Conservation (phyloP, 2,329 filamentous ascomycete species). For the Dryadomyces sulphureus region DNA sequence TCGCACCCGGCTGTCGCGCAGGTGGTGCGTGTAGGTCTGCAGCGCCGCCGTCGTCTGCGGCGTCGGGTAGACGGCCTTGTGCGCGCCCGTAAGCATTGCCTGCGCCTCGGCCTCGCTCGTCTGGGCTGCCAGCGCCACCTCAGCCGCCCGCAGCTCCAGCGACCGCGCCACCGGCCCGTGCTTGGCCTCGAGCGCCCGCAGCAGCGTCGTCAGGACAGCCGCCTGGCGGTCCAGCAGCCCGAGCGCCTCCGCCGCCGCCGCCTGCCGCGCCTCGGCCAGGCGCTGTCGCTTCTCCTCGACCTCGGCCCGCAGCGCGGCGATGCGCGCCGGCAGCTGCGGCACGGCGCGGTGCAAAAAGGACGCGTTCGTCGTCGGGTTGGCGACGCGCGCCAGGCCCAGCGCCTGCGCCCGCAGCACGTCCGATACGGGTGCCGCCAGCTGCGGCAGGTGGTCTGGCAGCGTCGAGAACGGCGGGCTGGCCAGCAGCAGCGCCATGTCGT, state of each 20-base stretch:
- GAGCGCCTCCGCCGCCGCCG: constrained; percentile 21
- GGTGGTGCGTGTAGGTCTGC: constrained; percentile 30
- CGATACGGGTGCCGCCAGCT: constrained; percentile 32
- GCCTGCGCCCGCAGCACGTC: constrained; percentile 33
- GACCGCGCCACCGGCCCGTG: constrained; percentile 36
- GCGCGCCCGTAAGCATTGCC: constrained; percentile 19
- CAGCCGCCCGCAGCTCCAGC: constrained; percentile 33
- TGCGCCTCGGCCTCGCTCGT: constrained; percentile 22
- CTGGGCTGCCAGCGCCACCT: constrained; percentile 27
- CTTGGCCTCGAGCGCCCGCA: constrained; percentile 39
- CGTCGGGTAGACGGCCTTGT: constrained; percentile 26
- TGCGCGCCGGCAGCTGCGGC: constrained; percentile 27
- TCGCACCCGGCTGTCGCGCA: constrained; percentile 32
- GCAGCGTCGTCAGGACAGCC: constrained; percentile 23
- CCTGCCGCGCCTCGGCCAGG: constrained; percentile 25
- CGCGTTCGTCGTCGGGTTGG: constrained; percentile 34
- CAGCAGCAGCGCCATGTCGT: constrained; percentile 28
- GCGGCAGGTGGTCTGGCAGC: constrained; percentile 31
- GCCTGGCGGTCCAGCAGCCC: constrained; percentile 25
- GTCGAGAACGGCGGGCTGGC: constrained; percentile 32
- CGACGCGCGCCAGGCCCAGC: constrained; percentile 30
- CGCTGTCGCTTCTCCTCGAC: constrained; percentile 16
- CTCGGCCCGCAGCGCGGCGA: constrained; percentile 21
- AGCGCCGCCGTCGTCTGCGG: constrained; percentile 28
- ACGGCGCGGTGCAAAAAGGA: constrained; percentile 45